These are phyloP conservation scores for Diaporthe nobilis DNA, from an alignment of 2,329 filamentous ascomycete genomes.

Conservation along the genomic window DNA sequence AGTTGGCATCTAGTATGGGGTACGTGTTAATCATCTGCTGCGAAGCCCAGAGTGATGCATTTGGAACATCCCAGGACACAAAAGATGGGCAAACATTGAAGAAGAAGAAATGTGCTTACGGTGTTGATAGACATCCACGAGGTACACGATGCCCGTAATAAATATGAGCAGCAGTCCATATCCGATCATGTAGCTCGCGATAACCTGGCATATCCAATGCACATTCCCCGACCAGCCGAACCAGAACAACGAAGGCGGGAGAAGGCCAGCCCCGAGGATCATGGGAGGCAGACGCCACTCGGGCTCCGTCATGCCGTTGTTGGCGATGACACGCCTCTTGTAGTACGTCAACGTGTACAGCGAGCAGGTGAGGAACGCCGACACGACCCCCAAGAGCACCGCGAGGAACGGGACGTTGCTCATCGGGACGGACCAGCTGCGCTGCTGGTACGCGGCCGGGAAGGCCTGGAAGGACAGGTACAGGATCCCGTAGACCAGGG, in stretches of 20 bases:
- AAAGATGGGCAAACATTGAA: background rate
- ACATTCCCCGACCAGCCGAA: conserved; percentile 63
- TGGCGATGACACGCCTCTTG: conserved; percentile 45
- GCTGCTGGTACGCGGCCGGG: conserved; percentile 59
- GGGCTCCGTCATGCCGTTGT: conserved; percentile 53
- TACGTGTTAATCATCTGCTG: background rate
- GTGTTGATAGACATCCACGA: conserved; percentile 44
- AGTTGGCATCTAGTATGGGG: conserved; percentile 34
- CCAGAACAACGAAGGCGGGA: conserved; percentile 64
- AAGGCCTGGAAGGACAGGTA: conserved; percentile 64
- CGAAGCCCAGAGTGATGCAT: background rate
- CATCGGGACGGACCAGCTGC: conserved; percentile 56
- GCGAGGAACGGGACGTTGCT: conserved; percentile 59
- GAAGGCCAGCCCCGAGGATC: conserved; percentile 59
- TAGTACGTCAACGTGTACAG: conserved; percentile 43
- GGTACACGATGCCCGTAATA: conserved; percentile 44
- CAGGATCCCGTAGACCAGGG: conserved; percentile 57
- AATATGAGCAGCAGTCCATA: conserved; percentile 44
- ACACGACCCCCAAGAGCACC: conserved; percentile 56
- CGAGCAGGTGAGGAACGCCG: conserved; percentile 42
- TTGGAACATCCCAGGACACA: background rate
- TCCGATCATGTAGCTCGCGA: conserved; percentile 44
- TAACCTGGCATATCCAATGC: conserved; percentile 41
- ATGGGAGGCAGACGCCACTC: conserved; percentile 63
- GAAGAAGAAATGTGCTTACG: background rate